Base-by-base conservation (phyloP, 1,284 basidiomycete genomes). In the Flammula alnicola region DNA sequence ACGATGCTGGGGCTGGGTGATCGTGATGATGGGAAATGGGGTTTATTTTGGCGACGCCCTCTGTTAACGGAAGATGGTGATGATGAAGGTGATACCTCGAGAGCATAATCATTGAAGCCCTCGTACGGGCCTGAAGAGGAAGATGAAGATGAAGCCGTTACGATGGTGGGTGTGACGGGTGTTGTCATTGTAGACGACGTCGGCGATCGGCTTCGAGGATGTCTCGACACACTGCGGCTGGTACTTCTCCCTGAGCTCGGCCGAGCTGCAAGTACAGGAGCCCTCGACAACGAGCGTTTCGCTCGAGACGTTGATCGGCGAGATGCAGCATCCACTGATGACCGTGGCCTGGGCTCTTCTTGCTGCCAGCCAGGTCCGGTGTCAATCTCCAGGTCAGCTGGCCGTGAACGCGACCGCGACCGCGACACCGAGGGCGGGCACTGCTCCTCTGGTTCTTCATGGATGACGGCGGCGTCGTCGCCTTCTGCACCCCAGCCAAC, bases 401-500 rank as follows among this genome's bases (percentile, higher is more conserved):
- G 51, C 26, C 67, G 56, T 20, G 65, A 65, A 30, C 56, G 57
- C 6, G 69, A 66, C 16, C 63, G 61, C 3, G 67, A 63, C 6
- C 50, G 59, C 14, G 53, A 61, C 39, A 26, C 17, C 16, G 48
- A 43, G 22, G 14, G 22, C 20, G 22, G 25, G 20, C 26, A 42
- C 33, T 52, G 43, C 36, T 38, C 30, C 50, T 51, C 42, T 39
- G 31, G 25, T 19, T 61, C 59, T n/a, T 62, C 60, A 35, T 67
- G 63, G 1, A 61, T 63, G 5, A 63, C 65, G 10, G 60, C 61
- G 5, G 62, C 67, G 33, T 74, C 71, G 51, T 83, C 80, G 22
- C 72, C 78, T 40, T 75, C 76, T 8, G 65, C 72, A 26, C 78
- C 83, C 85, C 85, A 92, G 2, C 91, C 91, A 25, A 88, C 79